phyloP scores from a whole-genome alignment of 257 asterid species.

The Pogostemon cablin region DNA sequence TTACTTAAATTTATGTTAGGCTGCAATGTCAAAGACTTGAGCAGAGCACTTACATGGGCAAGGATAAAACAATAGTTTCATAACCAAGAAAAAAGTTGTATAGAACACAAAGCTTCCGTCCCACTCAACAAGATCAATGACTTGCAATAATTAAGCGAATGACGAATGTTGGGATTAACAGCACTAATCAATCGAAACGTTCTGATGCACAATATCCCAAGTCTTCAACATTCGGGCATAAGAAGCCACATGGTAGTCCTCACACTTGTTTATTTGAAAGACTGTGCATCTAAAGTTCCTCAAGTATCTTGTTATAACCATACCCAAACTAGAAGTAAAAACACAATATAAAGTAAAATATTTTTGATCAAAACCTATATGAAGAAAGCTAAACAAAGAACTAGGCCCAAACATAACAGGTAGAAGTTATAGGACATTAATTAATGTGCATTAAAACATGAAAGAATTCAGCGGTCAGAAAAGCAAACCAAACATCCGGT shows the following conservation, averaged over 20 bases:
- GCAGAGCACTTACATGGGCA: not conserved
- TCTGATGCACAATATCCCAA: not conserved
- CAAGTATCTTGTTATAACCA: not conserved
- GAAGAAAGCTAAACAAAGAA: not conserved
- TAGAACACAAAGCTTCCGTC: not conserved
- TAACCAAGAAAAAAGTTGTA: not conserved
- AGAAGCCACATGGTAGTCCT: not conserved
- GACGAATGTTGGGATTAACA: not conserved
- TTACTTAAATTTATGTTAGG: not conserved
- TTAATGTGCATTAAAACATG: not conserved
- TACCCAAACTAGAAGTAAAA: not conserved
- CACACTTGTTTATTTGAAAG: not conserved
- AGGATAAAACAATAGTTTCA: not conserved
- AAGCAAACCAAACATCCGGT: no score
- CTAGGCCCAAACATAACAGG: constrained; percentile 12
- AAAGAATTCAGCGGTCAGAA: not conserved
- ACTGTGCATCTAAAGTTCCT: not conserved
- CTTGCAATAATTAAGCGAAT: not conserved
- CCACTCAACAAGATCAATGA: not conserved
- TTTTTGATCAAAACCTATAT: not conserved
- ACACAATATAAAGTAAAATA: not conserved
- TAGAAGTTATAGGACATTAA: not conserved
- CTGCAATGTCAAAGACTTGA: not conserved
- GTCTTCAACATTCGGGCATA: not conserved
- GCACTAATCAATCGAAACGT: not conserved